These are phyloP conservation scores for Naganishia sp. DNA, from an alignment of 1,284 basidiomycete genomes.

Conservation along the genomic window DNA sequence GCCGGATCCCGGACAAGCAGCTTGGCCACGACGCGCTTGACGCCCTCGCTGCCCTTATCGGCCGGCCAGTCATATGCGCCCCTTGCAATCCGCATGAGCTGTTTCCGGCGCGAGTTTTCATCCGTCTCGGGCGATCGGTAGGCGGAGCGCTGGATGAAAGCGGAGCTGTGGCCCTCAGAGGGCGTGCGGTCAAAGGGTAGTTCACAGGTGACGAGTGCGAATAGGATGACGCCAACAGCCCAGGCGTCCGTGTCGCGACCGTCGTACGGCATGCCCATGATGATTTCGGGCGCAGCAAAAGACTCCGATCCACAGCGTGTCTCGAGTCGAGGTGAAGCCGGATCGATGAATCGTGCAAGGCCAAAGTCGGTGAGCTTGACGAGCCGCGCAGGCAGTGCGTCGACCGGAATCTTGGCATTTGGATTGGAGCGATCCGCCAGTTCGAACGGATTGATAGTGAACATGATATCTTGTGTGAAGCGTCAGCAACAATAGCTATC, in stretches of 20 bases:
- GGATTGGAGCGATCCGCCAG: conserved; percentile 47
- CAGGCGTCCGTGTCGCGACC: conserved; percentile 84
- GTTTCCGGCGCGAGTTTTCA: conserved; percentile 39
- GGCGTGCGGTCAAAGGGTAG: conserved; percentile 53
- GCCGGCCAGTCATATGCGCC: conserved; percentile 70
- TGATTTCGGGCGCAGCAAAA: conserved; percentile 87
- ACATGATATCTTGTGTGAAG: conserved; percentile 60
- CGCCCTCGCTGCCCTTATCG: conserved; percentile 40
- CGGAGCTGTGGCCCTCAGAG: not conserved
- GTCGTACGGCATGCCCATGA: conserved; percentile 76
- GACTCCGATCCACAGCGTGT: conserved; percentile 89
- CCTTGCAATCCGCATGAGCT: conserved; percentile 72
- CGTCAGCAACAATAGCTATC: not conserved
- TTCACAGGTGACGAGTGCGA: conserved; percentile 67
- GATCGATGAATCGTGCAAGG: conserved; percentile 79
- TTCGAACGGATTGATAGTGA: conserved; percentile 57
- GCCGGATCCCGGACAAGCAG: conserved; percentile 70
- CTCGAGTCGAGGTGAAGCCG: conserved; percentile 67
- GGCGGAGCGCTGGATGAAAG: not conserved
- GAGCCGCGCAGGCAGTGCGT: conserved; percentile 61
- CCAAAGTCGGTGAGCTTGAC: conserved; percentile 91
- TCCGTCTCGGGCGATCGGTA: conserved; percentile 9
- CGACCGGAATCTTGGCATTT: conserved; percentile 50
- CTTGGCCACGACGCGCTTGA: conserved; percentile 60
- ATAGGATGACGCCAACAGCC: conserved; percentile 83